Percentiles rank a stretch among this genome's conserved stretches.
These are phyloP conservation scores for Alloteropsis angusta DNA, from an alignment of 202 grass and related monocot species.

Conservation along the genomic window DNA sequence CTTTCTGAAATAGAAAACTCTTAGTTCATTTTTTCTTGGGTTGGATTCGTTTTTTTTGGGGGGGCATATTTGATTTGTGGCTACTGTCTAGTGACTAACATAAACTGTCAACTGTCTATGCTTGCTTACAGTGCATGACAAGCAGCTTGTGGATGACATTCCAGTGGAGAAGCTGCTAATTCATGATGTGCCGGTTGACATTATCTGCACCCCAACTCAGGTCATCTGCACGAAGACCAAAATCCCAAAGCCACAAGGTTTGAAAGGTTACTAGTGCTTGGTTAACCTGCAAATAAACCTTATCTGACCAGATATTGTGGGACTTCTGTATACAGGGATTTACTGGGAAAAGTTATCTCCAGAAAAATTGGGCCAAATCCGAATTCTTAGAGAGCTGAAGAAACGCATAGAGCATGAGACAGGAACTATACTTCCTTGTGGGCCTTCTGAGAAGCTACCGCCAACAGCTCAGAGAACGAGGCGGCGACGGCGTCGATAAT, in stretches of 20 bases:
- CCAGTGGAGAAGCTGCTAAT: constrained; percentile 80
- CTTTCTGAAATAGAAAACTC: not conserved
- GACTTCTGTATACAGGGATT: constrained; percentile 45
- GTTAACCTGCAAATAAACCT: not conserved
- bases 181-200: constrained; percentile 91
- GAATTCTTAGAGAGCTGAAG: constrained; percentile 74
- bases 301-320: not conserved
- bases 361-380: constrained; percentile 77
- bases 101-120: not conserved
- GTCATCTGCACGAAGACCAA: constrained; percentile 71
- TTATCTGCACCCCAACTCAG: constrained; percentile 90
- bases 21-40: not conserved
- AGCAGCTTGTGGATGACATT: constrained; percentile 82
- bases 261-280: not conserved
- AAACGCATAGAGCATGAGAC: constrained; percentile 72
- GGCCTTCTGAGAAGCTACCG: constrained; percentile 79
- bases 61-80: no score
- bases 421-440: constrained; percentile 52
- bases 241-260: constrained; percentile 93
- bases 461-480: constrained; percentile 55
- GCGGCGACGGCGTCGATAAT: not conserved
- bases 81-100: no score
- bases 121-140: constrained; percentile 68
- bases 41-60: no score
- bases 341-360: constrained; percentile 97